A percentile compares a stretch with the other conserved stretches of the same genome.
These are phyloP conservation scores for Lactifluus subvellereus DNA, from an alignment of 768 basidiomycete species.

Conservation along the genomic window DNA sequence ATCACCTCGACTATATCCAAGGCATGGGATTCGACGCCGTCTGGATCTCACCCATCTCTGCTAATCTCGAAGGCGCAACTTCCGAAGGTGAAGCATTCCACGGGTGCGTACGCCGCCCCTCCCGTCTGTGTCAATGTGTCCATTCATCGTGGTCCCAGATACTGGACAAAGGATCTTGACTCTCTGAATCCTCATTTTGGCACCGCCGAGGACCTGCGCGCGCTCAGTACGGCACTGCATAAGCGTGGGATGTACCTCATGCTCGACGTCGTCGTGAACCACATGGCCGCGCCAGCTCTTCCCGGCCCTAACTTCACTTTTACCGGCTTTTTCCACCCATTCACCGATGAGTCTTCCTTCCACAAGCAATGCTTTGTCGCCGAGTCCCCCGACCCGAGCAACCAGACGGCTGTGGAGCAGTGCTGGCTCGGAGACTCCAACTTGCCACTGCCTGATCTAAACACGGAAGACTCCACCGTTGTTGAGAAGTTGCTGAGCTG, in stretches of 20 bases:
- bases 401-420: conserved; percentile 46
- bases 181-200: conserved; percentile 51
- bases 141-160: conserved; percentile 27
- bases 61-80: conserved; percentile 44
- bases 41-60: conserved; percentile 53
- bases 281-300: conserved; percentile 40
- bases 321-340: conserved; percentile 30
- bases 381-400: conserved; percentile 32
- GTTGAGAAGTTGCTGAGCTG: conserved; percentile 41
- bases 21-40: conserved; percentile 56
- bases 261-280: conserved; percentile 60
- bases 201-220: conserved; percentile 43
- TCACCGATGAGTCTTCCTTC: conserved; percentile 35
- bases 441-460: conserved; percentile 51
- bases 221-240: conserved; percentile 44
- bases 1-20: conserved; percentile 58
- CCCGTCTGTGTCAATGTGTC: not conserved
- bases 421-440: conserved; percentile 55
- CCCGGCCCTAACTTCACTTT: conserved; percentile 26
- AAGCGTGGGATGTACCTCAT: conserved; percentile 52
- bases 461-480: conserved; percentile 48
- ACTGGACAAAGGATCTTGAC: conserved; percentile 48
- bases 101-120: conserved; percentile 32
- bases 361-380: conserved; percentile 39
- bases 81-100: conserved; percentile 54